Base-by-base conservation (phyloP, 129 eudicot genomes). In the Ambrosia artemisiifolia region DNA sequence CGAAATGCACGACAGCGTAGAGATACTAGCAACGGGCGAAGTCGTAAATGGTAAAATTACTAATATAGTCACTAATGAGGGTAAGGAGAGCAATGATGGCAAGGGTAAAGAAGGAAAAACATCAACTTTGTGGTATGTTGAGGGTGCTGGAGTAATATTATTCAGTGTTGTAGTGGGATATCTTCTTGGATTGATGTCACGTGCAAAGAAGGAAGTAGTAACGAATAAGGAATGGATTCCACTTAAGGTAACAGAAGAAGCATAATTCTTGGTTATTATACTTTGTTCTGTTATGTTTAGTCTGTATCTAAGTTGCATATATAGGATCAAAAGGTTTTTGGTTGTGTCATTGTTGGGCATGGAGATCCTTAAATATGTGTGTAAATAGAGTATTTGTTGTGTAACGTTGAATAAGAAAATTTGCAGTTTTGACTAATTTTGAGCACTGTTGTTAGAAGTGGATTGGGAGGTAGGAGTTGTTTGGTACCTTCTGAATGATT, bases 21-120 rank as follows among this genome's bases (percentile, higher is more conserved):
- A 95, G 88, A 86, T 95, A 70, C 12, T 83, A 69, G 97, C 96
- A 3, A 82, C 91, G 0, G 97, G 97, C 28, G 85, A 83, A 80
- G 84, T 84, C 33, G 13, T 91, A 51, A 82, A 70, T 63, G 91
- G 90, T 48, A 14, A 68, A 16, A 63, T 69, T 56, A 72, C 67
- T 61, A 61, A 33, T 59, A 43, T 28, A 5, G 55, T 70, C 63
- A 44, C 51, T 32, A 57, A 12, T 4, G 79, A 46, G 28, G 72
- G 10, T 55, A 34, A 6, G 9, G 70, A 17, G 7, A 53, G 11
- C 46, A 46, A 51, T 35, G 60, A 17, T 11, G 71, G 0, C 6
- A 70, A 47, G 83, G 78, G 38, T 46, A 53, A 65, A 69, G 69
- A 11, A 33, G 79, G 79, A 4, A 71, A 83, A 28, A 53, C 44